Conservation (phyloP, 148 eudicot genomes). For the Beta vulgaris region DNA sequence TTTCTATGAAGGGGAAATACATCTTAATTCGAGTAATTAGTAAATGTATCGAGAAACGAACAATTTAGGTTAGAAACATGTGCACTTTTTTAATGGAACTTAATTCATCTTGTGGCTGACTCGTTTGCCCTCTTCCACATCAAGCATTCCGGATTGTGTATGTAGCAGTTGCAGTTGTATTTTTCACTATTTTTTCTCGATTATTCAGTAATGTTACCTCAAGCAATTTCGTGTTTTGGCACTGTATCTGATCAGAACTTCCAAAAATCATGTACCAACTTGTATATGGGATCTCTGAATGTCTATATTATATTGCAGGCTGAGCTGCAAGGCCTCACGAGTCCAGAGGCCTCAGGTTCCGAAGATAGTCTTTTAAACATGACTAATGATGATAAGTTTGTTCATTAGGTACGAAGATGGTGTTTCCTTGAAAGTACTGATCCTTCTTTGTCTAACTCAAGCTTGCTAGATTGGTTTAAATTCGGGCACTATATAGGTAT, state of each 20-base stretch:
- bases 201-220: not conserved
- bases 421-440: slow-evolving; percentile 19
- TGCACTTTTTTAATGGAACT: not conserved
- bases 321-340: slow-evolving; percentile 42
- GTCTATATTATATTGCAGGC: slow-evolving; percentile 51
- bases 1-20: too few relatives aligned
- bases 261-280: too few relatives aligned
- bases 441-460: slow-evolving; percentile 5
- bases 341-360: slow-evolving; percentile 38
- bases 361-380: slow-evolving; percentile 29
- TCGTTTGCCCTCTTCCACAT: not conserved
- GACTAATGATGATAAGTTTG: slow-evolving; percentile 43
- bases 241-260: not conserved
- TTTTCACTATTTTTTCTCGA: not conserved
- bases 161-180: not conserved
- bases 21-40: too few relatives aligned
- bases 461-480: not conserved
- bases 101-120: not conserved
- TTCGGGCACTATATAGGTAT: not conserved
- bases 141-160: not conserved
- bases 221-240: not conserved
- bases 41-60: too few relatives aligned
- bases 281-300: not conserved
- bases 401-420: too few relatives aligned
- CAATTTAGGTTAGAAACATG: too few relatives aligned